Percentiles rank a stretch among this genome's conserved stretches.
These are phyloP conservation scores for Infundibulicybe gibba DNA, from an alignment of 768 basidiomycete species.

Conservation along the genomic window DNA sequence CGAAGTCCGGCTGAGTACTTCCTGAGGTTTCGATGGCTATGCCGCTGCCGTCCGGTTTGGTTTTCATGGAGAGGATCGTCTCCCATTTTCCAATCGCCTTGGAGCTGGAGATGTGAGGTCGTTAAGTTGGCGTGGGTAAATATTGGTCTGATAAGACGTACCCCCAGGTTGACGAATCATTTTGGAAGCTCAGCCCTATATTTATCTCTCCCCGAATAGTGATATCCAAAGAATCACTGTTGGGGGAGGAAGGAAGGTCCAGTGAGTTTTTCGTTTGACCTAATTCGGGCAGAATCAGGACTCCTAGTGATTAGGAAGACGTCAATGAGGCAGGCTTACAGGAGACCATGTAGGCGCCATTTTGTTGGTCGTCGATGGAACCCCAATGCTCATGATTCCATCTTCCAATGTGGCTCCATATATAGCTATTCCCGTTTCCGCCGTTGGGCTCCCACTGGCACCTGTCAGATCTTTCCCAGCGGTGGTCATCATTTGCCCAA, in stretches of 20 bases:
- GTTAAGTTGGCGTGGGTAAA: no score
- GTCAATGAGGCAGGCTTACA: slow-evolving; percentile 3
- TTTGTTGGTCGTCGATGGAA: slow-evolving; percentile 1
- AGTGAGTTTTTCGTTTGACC: slow-evolving; percentile 5
- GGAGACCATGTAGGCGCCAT: slow-evolving; percentile 4
- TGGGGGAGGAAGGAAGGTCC: slow-evolving; percentile 1
- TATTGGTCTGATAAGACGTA: slow-evolving; percentile 1
- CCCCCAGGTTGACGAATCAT: slow-evolving; percentile 3
- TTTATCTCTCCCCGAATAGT: slow-evolving; percentile 1
- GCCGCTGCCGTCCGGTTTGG: slow-evolving; percentile 5
- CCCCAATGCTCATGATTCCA: slow-evolving; percentile 11
- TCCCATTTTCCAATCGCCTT: slow-evolving; percentile 7
- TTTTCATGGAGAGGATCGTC: slow-evolving; percentile 5
- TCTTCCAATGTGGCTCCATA: slow-evolving; percentile 7
- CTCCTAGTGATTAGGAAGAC: no score
- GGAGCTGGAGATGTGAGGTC: not conserved
- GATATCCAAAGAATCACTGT: slow-evolving; percentile 1
- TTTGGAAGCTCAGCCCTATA: slow-evolving; percentile 6
- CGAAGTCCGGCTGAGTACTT: slow-evolving; percentile 1
- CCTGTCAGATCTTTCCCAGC: not conserved
- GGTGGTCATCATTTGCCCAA: slow-evolving; percentile 7
- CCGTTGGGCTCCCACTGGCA: slow-evolving; percentile 6
- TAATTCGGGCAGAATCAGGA: not conserved
- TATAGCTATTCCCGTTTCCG: slow-evolving; percentile 2
- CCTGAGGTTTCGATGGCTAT: slow-evolving; percentile 2